Conservation (phyloP, 805 yeast species). For the Suhomyces canberraensis region DNA sequence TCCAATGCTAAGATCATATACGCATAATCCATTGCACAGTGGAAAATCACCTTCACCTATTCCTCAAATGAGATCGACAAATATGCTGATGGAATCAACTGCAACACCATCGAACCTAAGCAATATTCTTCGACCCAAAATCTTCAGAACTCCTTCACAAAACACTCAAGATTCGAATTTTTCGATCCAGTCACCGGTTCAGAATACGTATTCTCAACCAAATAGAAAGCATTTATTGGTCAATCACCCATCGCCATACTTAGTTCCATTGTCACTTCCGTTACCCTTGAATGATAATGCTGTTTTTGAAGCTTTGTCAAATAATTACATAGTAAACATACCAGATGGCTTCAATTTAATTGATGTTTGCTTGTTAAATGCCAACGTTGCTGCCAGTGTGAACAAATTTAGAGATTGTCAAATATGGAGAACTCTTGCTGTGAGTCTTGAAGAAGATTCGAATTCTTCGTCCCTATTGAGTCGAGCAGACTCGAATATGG, state of each 20-base stretch:
- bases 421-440: constrained; percentile 58
- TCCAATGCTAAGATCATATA: constrained; percentile 15
- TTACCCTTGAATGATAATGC: constrained; percentile 40
- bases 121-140: constrained; percentile 22
- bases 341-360: constrained; percentile 49
- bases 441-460: constrained; percentile 41
- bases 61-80: constrained; percentile 17
- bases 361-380: constrained; percentile 57
- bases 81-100: constrained; percentile 3
- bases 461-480: constrained; percentile 6
- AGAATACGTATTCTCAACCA: constrained; percentile 6
- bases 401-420: constrained; percentile 54
- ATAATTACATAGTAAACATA: constrained; percentile 44
- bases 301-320: constrained; percentile 47
- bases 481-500: constrained; percentile 15
- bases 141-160: constrained; percentile 33
- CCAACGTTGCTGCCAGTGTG: constrained; percentile 52
- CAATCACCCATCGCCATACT: constrained; percentile 29
- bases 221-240: constrained; percentile 9
- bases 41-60: constrained; percentile 21
- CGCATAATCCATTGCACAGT: constrained; percentile 15
- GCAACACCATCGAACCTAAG: background rate
- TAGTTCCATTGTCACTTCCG: constrained; percentile 43
- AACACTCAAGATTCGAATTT: constrained; percentile 32
- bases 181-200: constrained; percentile 16